Evolutionary conservation across 2,329 filamentous ascomycete genomes (phyloP).

Genomic region (Xylaria sp.): DNA sequence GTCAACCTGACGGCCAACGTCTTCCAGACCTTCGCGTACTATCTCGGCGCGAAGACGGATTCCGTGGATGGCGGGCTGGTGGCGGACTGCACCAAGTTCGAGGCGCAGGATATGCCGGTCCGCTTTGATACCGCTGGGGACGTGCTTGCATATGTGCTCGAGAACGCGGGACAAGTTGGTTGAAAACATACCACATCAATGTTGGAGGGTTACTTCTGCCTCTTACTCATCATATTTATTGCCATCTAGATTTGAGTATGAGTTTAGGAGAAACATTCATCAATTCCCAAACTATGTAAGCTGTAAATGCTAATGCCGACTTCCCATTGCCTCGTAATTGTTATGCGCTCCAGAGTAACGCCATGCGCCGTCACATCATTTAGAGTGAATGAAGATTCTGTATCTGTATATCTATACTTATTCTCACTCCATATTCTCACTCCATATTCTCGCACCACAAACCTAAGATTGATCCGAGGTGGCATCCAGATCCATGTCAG

Average conservation of each 20-base stretch:
- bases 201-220: background rate
- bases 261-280: background rate
- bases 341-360: background rate
- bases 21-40: constrained; percentile 34
- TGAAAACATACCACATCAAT: constrained; percentile 1
- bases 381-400: constrained; percentile 1
- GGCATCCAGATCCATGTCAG: constrained; percentile 19
- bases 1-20: constrained; percentile 37
- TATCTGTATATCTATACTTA: constrained; percentile 10
- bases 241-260: background rate
- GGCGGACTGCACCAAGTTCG: constrained; percentile 32
- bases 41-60: constrained; percentile 31
- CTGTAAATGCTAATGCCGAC: constrained; percentile 22
- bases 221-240: background rate
- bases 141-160: constrained; percentile 35
- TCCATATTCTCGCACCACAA: background rate
- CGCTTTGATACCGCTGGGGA: constrained; percentile 29
- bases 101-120: constrained; percentile 33
- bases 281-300: constrained; percentile 10
- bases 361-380: constrained; percentile 6
- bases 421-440: background rate
- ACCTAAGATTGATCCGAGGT: constrained; percentile 18
- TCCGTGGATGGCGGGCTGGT: constrained; percentile 34
- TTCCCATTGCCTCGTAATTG: background rate
- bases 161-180: constrained; percentile 39